Evolutionary conservation across 2,329 filamentous ascomycete species (phyloP).

Genomic region (Aureobasidium sp.): DNA sequence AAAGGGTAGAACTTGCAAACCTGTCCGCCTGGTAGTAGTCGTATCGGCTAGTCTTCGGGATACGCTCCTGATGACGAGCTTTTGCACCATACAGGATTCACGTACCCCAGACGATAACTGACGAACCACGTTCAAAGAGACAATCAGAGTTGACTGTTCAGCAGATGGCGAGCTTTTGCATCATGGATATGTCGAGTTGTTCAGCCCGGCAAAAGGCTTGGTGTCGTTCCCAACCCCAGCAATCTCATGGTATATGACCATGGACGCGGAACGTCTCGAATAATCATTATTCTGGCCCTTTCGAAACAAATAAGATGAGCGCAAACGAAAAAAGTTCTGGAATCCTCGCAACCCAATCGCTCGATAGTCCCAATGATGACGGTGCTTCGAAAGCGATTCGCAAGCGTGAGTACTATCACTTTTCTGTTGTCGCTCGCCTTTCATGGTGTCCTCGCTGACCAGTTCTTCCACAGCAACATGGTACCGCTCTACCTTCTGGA

Average conservation of each 20-base stretch:
- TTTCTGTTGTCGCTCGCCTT: not conserved
- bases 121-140: not conserved
- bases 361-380: not conserved
- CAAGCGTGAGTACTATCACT: not conserved
- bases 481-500: conserved; percentile 66
- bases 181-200: not conserved
- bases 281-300: not conserved
- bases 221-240: not conserved
- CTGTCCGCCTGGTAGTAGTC: no score
- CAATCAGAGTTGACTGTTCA: not conserved
- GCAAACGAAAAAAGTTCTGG: not conserved
- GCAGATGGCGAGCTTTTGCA: conserved; percentile 4
- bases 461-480: conserved; percentile 28
- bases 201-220: not conserved
- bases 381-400: not conserved
- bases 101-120: not conserved
- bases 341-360: not conserved
- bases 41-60: no score
- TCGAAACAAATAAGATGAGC: not conserved
- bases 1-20: no score
- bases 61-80: not conserved
- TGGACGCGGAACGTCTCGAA: not conserved
- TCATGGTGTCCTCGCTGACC: not conserved
- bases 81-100: not conserved
- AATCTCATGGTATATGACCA: not conserved